These are phyloP conservation scores for Trametes pubescens DNA, from an alignment of 1,284 basidiomycete genomes.

Conservation along the genomic window DNA sequence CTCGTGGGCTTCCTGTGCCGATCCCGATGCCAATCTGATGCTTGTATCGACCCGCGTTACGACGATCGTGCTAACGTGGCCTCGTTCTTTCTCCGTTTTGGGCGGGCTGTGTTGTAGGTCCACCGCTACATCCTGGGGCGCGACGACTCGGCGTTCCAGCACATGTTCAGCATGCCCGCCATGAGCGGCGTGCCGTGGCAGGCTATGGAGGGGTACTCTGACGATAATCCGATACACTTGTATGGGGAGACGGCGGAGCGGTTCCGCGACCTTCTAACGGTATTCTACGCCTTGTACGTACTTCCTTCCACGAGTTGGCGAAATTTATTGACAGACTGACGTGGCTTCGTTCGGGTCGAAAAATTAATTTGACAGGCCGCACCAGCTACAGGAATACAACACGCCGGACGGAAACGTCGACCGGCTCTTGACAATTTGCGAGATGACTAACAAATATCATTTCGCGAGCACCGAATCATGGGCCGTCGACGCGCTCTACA, in stretches of 20 bases:
- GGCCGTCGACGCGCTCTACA: conserved; percentile 41
- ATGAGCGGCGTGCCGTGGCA: conserved; percentile 28
- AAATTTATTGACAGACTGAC: conserved; percentile 13
- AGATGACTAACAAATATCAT: conserved; percentile 46
- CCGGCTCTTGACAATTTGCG: conserved; percentile 40
- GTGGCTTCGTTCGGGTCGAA: not conserved
- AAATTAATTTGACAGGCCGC: conserved; percentile 34
- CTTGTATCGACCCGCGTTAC: conserved; percentile 14
- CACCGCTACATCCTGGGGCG: conserved; percentile 58
- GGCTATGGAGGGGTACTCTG: conserved; percentile 50
- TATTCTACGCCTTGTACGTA: conserved; percentile 59
- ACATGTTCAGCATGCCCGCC: conserved; percentile 58
- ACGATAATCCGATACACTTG: conserved; percentile 57
- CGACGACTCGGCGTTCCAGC: conserved; percentile 59
- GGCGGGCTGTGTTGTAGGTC: conserved; percentile 46
- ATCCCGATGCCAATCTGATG: conserved; percentile 33
- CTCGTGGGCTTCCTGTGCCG: conserved; percentile 11
- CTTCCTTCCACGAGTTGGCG: not conserved
- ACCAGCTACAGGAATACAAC: conserved; percentile 38
- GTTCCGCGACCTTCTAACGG: conserved; percentile 56
- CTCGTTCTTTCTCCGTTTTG: conserved; percentile 16
- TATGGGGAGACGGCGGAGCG: conserved; percentile 56
- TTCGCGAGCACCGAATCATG: conserved; percentile 43
- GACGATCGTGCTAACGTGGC: conserved; percentile 21
- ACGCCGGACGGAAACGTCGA: conserved; percentile 34